Percentiles rank a stretch among this genome's conserved stretches.
phyloP scores from a whole-genome alignment of 352 stramenopile species.

The Phytophthora europaea region DNA sequence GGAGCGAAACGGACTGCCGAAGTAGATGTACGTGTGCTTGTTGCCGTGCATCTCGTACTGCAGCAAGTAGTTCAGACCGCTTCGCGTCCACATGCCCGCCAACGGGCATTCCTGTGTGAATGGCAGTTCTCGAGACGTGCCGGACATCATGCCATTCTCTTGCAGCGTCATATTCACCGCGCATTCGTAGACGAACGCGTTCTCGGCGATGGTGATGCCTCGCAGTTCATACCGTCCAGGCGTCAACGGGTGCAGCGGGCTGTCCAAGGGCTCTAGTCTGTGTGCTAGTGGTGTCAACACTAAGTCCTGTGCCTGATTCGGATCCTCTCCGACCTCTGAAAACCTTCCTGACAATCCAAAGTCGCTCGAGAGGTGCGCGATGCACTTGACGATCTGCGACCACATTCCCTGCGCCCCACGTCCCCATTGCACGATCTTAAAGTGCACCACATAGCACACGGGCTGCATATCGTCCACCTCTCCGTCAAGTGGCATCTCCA shows the following conservation, averaged over 20 bases:
- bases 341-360: conserved; percentile 35
- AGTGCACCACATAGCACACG: conserved; percentile 50
- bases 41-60: conserved; percentile 62
- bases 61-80: conserved; percentile 57
- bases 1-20: conserved; percentile 46
- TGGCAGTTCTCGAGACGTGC: conserved; percentile 60
- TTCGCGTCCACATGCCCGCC: conserved; percentile 54
- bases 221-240: conserved; percentile 62
- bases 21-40: conserved; percentile 67
- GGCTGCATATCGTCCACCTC: conserved; percentile 1
- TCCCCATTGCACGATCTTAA: conserved; percentile 58
- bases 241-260: conserved; percentile 55
- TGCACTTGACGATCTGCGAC: conserved; percentile 48
- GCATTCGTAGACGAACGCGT: conserved; percentile 70
- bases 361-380: conserved; percentile 30
- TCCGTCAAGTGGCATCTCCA: conserved; percentile 25
- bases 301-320: conserved; percentile 45
- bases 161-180: conserved; percentile 48
- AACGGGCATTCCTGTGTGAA: conserved; percentile 63
- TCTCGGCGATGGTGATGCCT: conserved; percentile 68
- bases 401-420: conserved; percentile 33
- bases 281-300: conserved; percentile 29
- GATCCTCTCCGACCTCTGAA: conserved; percentile 37
- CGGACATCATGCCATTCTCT: conserved; percentile 50
- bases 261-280: conserved; percentile 30